Conservation (phyloP, 352 stramenopile genomes). For the Phytophthora podocarpi region DNA sequence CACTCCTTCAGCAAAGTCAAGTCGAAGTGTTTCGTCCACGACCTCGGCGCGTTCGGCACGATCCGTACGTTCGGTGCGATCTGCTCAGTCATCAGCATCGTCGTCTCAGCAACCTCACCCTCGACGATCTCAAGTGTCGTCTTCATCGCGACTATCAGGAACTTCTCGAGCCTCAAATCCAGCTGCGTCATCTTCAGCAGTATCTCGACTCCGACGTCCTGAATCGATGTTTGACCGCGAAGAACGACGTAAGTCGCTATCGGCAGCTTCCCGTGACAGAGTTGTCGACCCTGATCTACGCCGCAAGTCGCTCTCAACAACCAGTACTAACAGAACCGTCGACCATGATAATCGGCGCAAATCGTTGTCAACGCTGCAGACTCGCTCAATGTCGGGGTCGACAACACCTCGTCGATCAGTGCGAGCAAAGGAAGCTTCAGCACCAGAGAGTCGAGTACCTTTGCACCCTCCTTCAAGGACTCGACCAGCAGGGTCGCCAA, state of each 20-base stretch:
- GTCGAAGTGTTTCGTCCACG: slow-evolving; percentile 41
- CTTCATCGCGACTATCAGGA: slow-evolving; percentile 18
- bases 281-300: slow-evolving; percentile 40
- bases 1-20: slow-evolving; percentile 50
- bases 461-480: slow-evolving; percentile 28
- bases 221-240: slow-evolving; percentile 37
- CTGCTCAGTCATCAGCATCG: slow-evolving; percentile 11
- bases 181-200: slow-evolving; percentile 6
- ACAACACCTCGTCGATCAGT: slow-evolving; percentile 30
- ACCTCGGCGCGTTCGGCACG: slow-evolving; percentile 48
- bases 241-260: slow-evolving; percentile 51
- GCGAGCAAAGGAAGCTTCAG: slow-evolving; percentile 19
- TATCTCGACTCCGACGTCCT: slow-evolving; percentile 28
- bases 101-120: slow-evolving; percentile 12
- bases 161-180: not conserved
- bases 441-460: slow-evolving; percentile 22
- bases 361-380: slow-evolving; percentile 51
- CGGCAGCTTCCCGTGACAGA: slow-evolving; percentile 23
- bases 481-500: slow-evolving; percentile 22
- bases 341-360: slow-evolving; percentile 42
- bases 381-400: slow-evolving; percentile 29
- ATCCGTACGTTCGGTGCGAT: slow-evolving; percentile 24
- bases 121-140: slow-evolving; percentile 18
- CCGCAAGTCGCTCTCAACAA: slow-evolving; percentile 53
- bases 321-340: slow-evolving; percentile 18